These are phyloP conservation scores for Cladosporium colombiae DNA, from an alignment of 2,329 filamentous ascomycete genomes.

Conservation along the genomic window DNA sequence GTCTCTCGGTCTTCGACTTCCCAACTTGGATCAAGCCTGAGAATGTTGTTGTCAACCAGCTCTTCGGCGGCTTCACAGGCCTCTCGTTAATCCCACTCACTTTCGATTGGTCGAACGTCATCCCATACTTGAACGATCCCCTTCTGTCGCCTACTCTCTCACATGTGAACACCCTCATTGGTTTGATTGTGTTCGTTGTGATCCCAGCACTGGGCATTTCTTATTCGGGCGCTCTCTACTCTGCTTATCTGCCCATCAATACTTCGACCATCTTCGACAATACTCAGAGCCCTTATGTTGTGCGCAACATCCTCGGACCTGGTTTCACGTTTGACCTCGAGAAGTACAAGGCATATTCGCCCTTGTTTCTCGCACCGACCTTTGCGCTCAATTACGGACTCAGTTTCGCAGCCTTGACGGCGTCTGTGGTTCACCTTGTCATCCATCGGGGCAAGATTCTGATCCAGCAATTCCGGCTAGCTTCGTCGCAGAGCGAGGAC, in stretches of 20 bases:
- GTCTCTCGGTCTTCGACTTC: constrained; percentile 84
- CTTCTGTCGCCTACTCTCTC: constrained; percentile 71
- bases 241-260: constrained; percentile 82
- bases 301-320: constrained; percentile 73
- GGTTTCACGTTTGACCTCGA: constrained; percentile 77
- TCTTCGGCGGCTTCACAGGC: constrained; percentile 84
- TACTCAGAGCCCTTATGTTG: constrained; percentile 74
- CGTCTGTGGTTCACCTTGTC: constrained; percentile 75
- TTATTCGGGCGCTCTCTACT: constrained; percentile 76
- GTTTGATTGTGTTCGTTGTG: constrained; percentile 71
- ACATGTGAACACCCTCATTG: constrained; percentile 55
- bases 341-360: constrained; percentile 78
- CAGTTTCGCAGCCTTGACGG: constrained; percentile 80
- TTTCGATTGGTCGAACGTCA: constrained; percentile 78
- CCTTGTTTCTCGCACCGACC: constrained; percentile 82
- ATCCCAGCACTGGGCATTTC: constrained; percentile 66
- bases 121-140: constrained; percentile 23
- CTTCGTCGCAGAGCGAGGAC: constrained; percentile 70
- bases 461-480: background rate
- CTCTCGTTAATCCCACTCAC: constrained; percentile 81
- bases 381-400: constrained; percentile 85
- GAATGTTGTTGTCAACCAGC: constrained; percentile 77
- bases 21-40: constrained; percentile 86
- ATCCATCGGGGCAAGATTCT: constrained; percentile 73
- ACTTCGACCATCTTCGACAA: constrained; percentile 86